Base-by-base conservation (phyloP, 768 basidiomycete genomes). In the Obba rivulosa region DNA sequence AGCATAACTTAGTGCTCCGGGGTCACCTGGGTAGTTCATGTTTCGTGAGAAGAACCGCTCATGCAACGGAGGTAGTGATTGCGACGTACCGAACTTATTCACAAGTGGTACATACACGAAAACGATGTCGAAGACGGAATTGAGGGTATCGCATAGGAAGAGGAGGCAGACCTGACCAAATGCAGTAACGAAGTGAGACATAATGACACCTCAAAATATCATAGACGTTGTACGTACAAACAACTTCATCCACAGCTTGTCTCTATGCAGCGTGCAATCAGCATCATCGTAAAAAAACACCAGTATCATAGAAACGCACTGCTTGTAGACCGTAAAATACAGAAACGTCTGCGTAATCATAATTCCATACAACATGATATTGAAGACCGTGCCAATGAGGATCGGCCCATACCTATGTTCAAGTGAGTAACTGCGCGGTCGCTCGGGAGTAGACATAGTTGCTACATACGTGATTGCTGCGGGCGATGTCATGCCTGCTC, bases 41-140 rank as follows among this genome's bases (percentile, higher is more conserved):
- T 11, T 9, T 21, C 8, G 14, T 31, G 28, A 9, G 38, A 17
- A 22, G n/a, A 8, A 16, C 8, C 7, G 17, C 7, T 10, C 20
- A 13, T 1, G 8, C 45, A 46, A 24, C 22, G 28, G 43, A 2
- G 18, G 34, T 2, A 23, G 13, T 3, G 2, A 13, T 9, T n/a
- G n/a, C n/a, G n/a, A 54, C 64, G 7, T 41, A 76, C 78, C 74
- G 35, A 76, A 79, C 49, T 71, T 63, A 10, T 61, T 58, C 31
- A 79, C 70, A 24, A 80, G 65, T 5, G 76, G 69, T 10, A 71
- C 60, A 48, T 79, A 80, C 16, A 79, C 52, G 52, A 76, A 75
- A 2, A 67, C 53, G 17, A 71, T 60, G 28, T 74, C 70, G 52
- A 76, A 78, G 4, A 62, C 56, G 2, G 72, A 67, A 51, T 77